Conservation (phyloP, 2,329 filamentous ascomycete genomes). For the Diatrype stigma region DNA sequence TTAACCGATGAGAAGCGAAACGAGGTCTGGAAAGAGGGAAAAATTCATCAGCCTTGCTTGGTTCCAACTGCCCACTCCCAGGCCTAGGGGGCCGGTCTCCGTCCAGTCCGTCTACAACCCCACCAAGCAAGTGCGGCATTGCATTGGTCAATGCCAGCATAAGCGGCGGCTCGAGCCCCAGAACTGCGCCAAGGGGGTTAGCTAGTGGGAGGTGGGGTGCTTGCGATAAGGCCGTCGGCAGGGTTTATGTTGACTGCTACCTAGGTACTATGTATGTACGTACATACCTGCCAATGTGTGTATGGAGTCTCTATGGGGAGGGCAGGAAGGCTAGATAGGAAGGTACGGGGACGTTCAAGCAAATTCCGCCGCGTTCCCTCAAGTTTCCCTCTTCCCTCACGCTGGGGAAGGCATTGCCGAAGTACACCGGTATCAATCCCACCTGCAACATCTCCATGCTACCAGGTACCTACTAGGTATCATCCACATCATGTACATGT, state of each 20-base stretch:
- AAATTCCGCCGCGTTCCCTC: not conserved
- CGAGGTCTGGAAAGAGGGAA: not conserved
- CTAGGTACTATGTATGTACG: too few species aligned
- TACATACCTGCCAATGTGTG: too few species aligned
- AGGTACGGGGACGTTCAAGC: not conserved
- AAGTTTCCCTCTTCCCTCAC: not conserved
- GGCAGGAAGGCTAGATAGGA: not conserved
- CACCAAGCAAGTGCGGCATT: not conserved
- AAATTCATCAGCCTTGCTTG: not conserved
- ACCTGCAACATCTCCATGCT: too few species aligned
- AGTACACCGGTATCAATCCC: too few species aligned
- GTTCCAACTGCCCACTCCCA: not conserved
- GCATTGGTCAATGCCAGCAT: not conserved
- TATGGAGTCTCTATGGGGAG: too few species aligned
- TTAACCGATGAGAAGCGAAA: not conserved
- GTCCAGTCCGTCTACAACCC: not conserved
- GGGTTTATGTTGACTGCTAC: too few species aligned
- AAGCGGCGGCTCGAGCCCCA: too few species aligned
- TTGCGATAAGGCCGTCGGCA: not conserved
- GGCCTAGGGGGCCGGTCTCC: not conserved
- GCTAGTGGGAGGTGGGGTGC: too few species aligned
- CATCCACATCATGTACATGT: too few species aligned
- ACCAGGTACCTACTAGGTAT: too few species aligned
- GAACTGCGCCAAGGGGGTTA: not conserved
- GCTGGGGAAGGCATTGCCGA: too few species aligned